phyloP scores from a whole-genome alignment of 306 rosid species.

The Casuarina glauca region DNA sequence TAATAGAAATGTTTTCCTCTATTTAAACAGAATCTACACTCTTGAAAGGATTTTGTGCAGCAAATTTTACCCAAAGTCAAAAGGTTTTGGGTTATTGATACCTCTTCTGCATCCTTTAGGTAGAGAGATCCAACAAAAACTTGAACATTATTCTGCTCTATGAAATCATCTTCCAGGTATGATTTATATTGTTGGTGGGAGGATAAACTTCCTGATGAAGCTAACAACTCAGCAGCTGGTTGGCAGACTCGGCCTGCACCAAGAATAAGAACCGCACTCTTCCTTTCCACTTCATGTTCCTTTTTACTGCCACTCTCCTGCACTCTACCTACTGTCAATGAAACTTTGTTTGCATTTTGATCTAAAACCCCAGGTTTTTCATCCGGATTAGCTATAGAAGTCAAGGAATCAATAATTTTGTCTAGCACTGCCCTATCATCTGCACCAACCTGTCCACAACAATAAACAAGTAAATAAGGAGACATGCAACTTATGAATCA shows the following conservation, averaged over 20 bases:
- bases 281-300: conserved; percentile 45
- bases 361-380: conserved; percentile 34
- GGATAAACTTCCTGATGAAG: conserved; percentile 58
- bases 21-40: background rate
- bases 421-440: conserved; percentile 67
- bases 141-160: conserved; percentile 60
- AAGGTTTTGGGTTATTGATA: conserved; percentile 27
- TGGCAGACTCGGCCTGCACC: conserved; percentile 97
- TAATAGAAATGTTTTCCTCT: background rate
- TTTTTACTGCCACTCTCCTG: conserved; percentile 43
- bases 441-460: conserved; percentile 76
- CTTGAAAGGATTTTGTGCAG: background rate
- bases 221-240: conserved; percentile 83
- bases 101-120: conserved; percentile 89
- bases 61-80: background rate
- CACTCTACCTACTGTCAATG: conserved; percentile 66
- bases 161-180: conserved; percentile 52
- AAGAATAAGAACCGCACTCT: conserved; percentile 73
- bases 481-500: conserved; percentile 13
- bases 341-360: conserved; percentile 51
- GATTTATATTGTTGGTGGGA: conserved; percentile 46
- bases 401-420: conserved; percentile 76
- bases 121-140: conserved; percentile 92
- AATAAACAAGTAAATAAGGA: conserved; percentile 19
- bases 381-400: conserved; percentile 64